Conservation (phyloP, 306 rosid species). For the Prunus salicina region DNA sequence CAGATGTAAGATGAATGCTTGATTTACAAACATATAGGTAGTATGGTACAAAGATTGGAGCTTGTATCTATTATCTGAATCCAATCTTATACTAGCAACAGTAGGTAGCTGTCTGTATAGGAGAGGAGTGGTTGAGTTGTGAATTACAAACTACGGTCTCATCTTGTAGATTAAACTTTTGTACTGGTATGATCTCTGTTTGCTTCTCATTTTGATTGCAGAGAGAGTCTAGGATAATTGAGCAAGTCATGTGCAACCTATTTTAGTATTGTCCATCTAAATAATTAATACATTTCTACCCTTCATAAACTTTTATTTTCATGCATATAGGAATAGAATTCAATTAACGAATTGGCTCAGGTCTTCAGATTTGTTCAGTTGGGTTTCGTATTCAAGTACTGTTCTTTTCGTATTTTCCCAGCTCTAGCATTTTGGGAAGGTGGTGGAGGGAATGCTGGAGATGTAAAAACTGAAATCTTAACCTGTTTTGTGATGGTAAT, state of each 20-base stretch:
- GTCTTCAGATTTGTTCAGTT: too few species aligned
- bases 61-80: conserved; percentile 31
- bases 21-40: conserved; percentile 11
- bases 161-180: conserved; percentile 38
- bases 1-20: conserved; percentile 8
- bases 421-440: too few species aligned
- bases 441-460: too few species aligned
- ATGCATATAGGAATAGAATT: too few species aligned
- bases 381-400: too few species aligned
- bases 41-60: conserved; percentile 28
- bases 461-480: too few species aligned
- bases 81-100: conserved; percentile 24
- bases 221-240: neutral
- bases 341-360: too few species aligned
- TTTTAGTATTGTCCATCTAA: neutral
- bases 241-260: neutral
- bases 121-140: conserved; percentile 45
- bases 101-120: conserved; percentile 43
- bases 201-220: conserved; percentile 10
- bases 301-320: too few species aligned
- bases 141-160: conserved; percentile 27
- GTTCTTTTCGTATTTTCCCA: too few species aligned
- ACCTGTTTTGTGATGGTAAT: too few species aligned
- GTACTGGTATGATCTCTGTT: conserved; percentile 19
- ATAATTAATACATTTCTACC: too few species aligned